Evolutionary conservation across 768 basidiomycete species (phyloP).

Genomic region (Pleurotus pulmonarius): DNA sequence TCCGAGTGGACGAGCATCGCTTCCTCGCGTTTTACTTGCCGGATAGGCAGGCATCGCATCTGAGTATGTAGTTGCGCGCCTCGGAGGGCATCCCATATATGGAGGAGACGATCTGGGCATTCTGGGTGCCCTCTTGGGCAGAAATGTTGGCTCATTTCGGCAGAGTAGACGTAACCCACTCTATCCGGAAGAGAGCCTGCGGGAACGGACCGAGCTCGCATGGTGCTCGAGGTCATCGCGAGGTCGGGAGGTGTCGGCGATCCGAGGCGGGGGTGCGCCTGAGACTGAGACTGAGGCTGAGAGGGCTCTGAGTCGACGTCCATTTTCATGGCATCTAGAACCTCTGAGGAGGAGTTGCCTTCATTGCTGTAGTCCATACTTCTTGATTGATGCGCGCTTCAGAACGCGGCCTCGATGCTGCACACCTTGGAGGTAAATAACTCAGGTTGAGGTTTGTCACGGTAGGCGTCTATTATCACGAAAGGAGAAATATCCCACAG

Average conservation of each 20-base stretch:
- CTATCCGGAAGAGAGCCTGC: slow-evolving; percentile 32
- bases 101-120: slow-evolving; percentile 82
- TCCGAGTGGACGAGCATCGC: slow-evolving; percentile 86
- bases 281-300: not conserved
- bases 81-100: slow-evolving; percentile 68
- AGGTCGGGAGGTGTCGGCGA: not conserved
- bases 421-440: too few species aligned
- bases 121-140: slow-evolving; percentile 55
- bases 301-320: not conserved
- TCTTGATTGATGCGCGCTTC: too few species aligned
- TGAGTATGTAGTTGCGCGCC: slow-evolving; percentile 52
- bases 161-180: slow-evolving; percentile 86
- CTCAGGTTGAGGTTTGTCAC: too few species aligned
- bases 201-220: slow-evolving; percentile 42
- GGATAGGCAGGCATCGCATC: slow-evolving; percentile 78
- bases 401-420: too few species aligned
- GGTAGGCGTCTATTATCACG: too few species aligned
- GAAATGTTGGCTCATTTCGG: slow-evolving; percentile 83
- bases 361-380: too few species aligned
- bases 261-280: not conserved
- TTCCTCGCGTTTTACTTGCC: slow-evolving; percentile 72
- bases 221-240: slow-evolving; percentile 2
- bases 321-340: not conserved
- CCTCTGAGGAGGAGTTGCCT: too few species aligned
- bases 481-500: too few species aligned